Evolutionary conservation across 768 basidiomycete genomes (phyloP), one percentile per base, ranked within the genome.

Genomic region (Candolleomyces eurysporus): DNA sequence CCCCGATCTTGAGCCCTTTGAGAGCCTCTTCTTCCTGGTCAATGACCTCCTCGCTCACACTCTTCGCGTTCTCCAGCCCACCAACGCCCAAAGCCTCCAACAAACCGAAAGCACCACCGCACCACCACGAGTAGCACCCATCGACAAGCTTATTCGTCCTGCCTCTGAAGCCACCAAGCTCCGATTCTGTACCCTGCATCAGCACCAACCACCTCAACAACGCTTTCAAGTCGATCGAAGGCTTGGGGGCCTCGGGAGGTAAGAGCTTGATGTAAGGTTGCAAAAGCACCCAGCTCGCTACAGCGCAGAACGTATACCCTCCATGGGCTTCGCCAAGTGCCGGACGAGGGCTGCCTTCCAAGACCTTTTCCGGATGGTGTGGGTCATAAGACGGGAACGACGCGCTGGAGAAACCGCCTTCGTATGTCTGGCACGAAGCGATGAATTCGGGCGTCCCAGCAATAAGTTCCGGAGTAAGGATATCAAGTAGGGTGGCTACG

Each of bases 71-170:
- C 48, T 71, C 68, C 36, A 73, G 55, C 4, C 65, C 82, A 17
- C 67, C 79, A 58, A 80, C 71, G 13, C 80, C 79, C 0, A 86
- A 67, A 30, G 84, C 85, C 60, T 92, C 91, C 0, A 97, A 75
- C 8, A 98, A 75, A 0, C 84, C 80, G 69, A 97, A 92, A 16
- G 90, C 82, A 0, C 96, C 96, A 2, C 93, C 97, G 22, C 94
- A 92, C 97, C 96, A 99, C 97, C 97, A 99, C n/a, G 91, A 89
- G 73, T 99, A 99, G 73, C 97, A 99, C 4, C 96, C 97, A 68
- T 99, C 97, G 0, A 99, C 96, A n/a, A 99, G 83, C 73, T 99
- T 99, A 72, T 98, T 99, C 65, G 94, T 93, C 57, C 97, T 79
- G 0, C 97, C 97, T 59, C 82, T 83, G 75, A 99, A 98, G 2